These are phyloP conservation scores for Bryum argenteum DNA, from an alignment of 225 moss, liverwort and hornwort genomes.

Conservation along the genomic window DNA sequence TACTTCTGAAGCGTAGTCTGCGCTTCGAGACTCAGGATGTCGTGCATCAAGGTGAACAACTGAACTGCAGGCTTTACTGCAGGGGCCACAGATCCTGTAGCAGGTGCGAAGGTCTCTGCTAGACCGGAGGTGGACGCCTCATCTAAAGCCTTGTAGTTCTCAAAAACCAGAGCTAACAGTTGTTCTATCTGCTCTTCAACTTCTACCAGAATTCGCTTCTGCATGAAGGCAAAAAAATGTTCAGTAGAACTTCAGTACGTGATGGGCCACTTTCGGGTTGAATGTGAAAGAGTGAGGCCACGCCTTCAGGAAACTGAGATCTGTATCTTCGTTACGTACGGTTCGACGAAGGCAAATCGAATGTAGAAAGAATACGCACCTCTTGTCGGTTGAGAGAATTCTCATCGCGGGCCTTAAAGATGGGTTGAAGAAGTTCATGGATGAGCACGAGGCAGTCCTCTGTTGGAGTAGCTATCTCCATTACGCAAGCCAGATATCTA, in stretches of 20 bases:
- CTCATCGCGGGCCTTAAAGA: constrained; percentile 78
- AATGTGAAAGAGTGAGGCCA: background rate
- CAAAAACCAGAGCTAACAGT: constrained; percentile 76
- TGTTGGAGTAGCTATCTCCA: constrained; percentile 96
- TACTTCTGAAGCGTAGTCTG: constrained; percentile 72
- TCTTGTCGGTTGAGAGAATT: constrained; percentile 83
- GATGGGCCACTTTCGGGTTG: background rate
- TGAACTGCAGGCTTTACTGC: constrained; percentile 86
- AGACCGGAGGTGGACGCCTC: constrained; percentile 72
- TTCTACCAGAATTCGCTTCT: constrained; percentile 92
- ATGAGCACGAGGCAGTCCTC: constrained; percentile 90
- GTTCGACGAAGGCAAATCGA: background rate
- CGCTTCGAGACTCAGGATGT: constrained; percentile 83
- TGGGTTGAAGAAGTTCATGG: constrained; percentile 82
- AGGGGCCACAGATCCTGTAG: constrained; percentile 76
- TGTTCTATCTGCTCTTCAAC: constrained; percentile 83
- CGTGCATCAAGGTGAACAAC: constrained; percentile 86
- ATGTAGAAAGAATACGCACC: constrained; percentile 40
- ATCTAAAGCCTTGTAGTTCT: constrained; percentile 83
- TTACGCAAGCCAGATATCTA: constrained; percentile 87
- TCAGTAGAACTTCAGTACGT: background rate
- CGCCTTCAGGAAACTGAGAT: background rate
- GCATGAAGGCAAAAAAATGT: constrained; percentile 25
- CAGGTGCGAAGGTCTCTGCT: constrained; percentile 61
- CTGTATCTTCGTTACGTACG: background rate